Evolutionary conservation across 331 rosid species (phyloP).

Genomic region (Quercus phellos): DNA sequence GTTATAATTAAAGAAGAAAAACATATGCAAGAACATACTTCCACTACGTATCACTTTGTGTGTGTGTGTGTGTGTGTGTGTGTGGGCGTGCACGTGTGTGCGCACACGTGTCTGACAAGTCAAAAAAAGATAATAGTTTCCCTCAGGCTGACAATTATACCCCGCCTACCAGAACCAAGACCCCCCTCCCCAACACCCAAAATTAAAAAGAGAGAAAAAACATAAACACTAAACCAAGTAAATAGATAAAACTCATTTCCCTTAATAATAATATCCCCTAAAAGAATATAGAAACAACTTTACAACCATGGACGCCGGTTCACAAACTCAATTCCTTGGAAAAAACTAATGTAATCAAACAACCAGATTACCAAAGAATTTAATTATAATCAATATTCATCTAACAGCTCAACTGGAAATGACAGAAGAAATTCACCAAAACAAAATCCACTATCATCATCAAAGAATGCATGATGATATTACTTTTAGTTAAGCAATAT

Average conservation of each 20-base stretch:
- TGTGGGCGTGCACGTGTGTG: not conserved
- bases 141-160: not conserved
- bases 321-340: no score
- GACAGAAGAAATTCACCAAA: not conserved
- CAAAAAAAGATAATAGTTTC: not conserved
- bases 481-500: not conserved
- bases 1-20: not conserved
- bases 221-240: no score
- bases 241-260: no score
- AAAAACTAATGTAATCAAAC: not conserved
- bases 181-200: not conserved
- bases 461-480: not conserved
- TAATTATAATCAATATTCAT: not conserved
- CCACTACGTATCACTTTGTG: no score
- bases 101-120: not conserved
- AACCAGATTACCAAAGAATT: not conserved
- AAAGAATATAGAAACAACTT: no score
- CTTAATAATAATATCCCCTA: no score
- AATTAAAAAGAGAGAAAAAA: not conserved
- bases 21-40: no score
- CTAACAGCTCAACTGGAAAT: not conserved
- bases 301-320: no score
- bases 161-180: not conserved
- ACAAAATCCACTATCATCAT: not conserved
- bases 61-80: not conserved